These are phyloP conservation scores for Scheffersomyces spartinae DNA, from an alignment of 805 yeast species.

Conservation along the genomic window DNA sequence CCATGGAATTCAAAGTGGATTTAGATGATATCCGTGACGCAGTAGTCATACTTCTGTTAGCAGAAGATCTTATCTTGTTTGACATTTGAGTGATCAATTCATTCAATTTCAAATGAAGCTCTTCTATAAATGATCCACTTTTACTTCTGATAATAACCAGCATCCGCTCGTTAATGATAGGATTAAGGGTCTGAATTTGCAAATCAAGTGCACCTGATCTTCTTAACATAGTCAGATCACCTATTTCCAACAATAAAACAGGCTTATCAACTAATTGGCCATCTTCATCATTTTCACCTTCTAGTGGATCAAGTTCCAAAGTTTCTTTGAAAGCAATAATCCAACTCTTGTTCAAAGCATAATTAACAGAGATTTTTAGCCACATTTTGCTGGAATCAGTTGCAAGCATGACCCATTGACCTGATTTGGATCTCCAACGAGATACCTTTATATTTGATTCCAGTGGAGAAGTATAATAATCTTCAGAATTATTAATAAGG, in stretches of 20 bases:
- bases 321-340: constrained; percentile 29
- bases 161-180: constrained; percentile 17
- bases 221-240: constrained; percentile 14
- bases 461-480: constrained; percentile 23
- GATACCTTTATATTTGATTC: constrained; percentile 27
- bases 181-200: constrained; percentile 19
- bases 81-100: too few relatives aligned
- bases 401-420: constrained; percentile 35
- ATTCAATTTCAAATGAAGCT: too few relatives aligned
- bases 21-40: too few relatives aligned
- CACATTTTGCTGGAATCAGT: constrained; percentile 23
- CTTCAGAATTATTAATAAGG: constrained; percentile 25
- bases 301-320: too few relatives aligned
- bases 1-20: constrained; percentile 1
- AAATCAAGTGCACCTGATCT: constrained; percentile 29
- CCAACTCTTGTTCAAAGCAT: constrained; percentile 23
- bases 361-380: constrained; percentile 26
- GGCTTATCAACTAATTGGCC: constrained; percentile 24
- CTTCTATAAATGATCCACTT: constrained; percentile 15
- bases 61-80: too few relatives aligned
- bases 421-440: constrained; percentile 29
- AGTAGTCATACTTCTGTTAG: too few relatives aligned
- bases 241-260: constrained; percentile 20
- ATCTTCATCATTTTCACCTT: constrained; percentile 19
- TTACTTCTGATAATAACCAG: constrained; percentile 23